These are phyloP conservation scores for Firmiana major DNA, from an alignment of 345 rosid species.

Conservation along the genomic window DNA sequence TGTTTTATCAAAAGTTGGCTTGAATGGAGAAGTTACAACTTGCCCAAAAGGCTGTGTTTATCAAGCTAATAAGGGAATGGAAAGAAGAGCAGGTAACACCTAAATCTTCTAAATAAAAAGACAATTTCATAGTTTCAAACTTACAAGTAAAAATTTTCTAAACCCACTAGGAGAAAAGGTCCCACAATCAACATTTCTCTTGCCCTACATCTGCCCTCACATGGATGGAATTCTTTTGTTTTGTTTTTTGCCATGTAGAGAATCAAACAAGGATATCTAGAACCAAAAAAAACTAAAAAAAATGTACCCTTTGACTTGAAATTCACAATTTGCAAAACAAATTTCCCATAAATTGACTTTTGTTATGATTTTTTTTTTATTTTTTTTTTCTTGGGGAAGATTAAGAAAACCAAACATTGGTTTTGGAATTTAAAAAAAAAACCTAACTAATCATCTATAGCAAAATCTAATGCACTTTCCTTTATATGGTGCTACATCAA, in stretches of 20 bases:
- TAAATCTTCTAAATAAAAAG: neutral
- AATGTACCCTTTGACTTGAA: neutral
- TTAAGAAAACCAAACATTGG: neutral
- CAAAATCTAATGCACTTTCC: constrained; percentile 5
- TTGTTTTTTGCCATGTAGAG: neutral
- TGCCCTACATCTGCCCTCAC: neutral
- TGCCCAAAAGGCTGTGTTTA: neutral
- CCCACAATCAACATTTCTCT: neutral
- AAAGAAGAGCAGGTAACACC: constrained; percentile 10
- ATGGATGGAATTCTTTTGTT: neutral
- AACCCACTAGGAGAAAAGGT: constrained; percentile 1
- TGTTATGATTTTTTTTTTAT: neutral
- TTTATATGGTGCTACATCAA: neutral
- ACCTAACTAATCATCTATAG: constrained; percentile 2
- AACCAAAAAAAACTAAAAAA: neutral
- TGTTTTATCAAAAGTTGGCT: neutral
- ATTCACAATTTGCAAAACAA: neutral
- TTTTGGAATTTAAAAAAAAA: no score
- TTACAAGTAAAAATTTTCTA: constrained; percentile 4
- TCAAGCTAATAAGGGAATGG: neutral
- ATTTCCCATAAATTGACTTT: neutral
- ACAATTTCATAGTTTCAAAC: constrained; percentile 2
- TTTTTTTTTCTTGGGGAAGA: neutral
- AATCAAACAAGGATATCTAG: neutral
- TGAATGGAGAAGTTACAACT: constrained; percentile 2